Conservation (phyloP, 805 yeast species). For the Millerago galiae region DNA sequence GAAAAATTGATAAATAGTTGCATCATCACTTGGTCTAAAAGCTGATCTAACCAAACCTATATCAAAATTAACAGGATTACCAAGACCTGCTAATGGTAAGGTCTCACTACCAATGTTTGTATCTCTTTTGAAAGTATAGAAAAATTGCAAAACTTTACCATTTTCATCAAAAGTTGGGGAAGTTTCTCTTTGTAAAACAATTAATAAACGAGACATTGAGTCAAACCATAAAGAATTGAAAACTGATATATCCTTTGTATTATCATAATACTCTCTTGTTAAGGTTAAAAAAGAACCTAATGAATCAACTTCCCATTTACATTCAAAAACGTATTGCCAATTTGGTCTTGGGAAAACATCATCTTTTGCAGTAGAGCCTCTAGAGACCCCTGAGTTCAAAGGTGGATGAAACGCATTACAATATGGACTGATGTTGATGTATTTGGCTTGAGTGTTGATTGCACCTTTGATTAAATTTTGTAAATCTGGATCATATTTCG, state of each 20-base stretch:
- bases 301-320: conserved; percentile 86
- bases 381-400: conserved; percentile 32
- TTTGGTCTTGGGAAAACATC: conserved; percentile 63
- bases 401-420: conserved; percentile 95
- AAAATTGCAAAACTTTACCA: conserved; percentile 36
- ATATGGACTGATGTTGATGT: conserved; percentile 59
- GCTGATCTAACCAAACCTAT: conserved; percentile 77
- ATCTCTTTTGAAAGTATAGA: conserved; percentile 64
- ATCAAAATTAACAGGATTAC: conserved; percentile 71
- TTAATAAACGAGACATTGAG: conserved; percentile 47
- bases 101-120: conserved; percentile 81
- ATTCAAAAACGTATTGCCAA: conserved; percentile 72
- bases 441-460: conserved; percentile 69
- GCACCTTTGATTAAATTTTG: conserved; percentile 64
- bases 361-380: conserved; percentile 51
- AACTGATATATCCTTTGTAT: conserved; percentile 43
- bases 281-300: conserved; percentile 75
- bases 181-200: conserved; percentile 53
- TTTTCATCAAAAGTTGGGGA: conserved; percentile 48
- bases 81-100: conserved; percentile 67
- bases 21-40: conserved; percentile 85
- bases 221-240: conserved; percentile 46
- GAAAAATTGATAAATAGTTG: conserved; percentile 71
- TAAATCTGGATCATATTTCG: conserved; percentile 44
- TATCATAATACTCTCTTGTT: conserved; percentile 60